phyloP scores from a whole-genome alignment of 2,329 filamentous ascomycete genomes.

The Akanthomyces uredinophilus region DNA sequence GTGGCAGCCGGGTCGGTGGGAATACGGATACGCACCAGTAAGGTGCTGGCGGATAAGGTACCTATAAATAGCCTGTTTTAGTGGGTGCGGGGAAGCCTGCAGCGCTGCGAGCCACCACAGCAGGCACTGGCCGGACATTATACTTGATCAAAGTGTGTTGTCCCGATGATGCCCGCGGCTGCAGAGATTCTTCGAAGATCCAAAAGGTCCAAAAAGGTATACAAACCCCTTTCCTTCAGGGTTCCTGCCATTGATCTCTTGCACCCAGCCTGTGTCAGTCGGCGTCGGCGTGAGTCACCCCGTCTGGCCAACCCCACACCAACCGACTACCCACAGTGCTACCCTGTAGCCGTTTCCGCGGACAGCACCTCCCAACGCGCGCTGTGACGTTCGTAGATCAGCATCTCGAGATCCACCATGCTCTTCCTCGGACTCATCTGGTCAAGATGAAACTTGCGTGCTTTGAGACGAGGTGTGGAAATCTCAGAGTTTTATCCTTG shows the following conservation, averaged over 20 bases:
- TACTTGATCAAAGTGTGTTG: too few relatives aligned
- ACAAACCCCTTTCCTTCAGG: background rate
- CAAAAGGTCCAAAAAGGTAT: too few relatives aligned
- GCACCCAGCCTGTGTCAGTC: background rate
- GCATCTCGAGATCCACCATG: background rate
- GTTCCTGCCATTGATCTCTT: background rate
- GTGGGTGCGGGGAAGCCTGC: background rate
- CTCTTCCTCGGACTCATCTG: background rate
- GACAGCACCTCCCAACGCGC: background rate
- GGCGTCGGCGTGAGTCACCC: conserved; percentile 19
- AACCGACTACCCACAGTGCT: background rate
- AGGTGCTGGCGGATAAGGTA: too few relatives aligned
- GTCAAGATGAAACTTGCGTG: too few relatives aligned
- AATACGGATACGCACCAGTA: too few relatives aligned
- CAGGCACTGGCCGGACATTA: too few relatives aligned
- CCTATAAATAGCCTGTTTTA: background rate
- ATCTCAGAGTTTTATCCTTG: background rate
- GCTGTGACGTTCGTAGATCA: background rate
- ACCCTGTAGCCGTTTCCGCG: background rate
- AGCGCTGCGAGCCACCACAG: background rate
- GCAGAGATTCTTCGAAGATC: too few relatives aligned
- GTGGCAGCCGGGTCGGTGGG: too few relatives aligned
- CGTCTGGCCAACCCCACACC: background rate
- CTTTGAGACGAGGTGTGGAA: background rate
- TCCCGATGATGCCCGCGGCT: background rate